A percentile compares a stretch with the other conserved stretches of the same genome.
Conservation (phyloP, 768 basidiomycete species). For the Boletales sp. region DNA sequence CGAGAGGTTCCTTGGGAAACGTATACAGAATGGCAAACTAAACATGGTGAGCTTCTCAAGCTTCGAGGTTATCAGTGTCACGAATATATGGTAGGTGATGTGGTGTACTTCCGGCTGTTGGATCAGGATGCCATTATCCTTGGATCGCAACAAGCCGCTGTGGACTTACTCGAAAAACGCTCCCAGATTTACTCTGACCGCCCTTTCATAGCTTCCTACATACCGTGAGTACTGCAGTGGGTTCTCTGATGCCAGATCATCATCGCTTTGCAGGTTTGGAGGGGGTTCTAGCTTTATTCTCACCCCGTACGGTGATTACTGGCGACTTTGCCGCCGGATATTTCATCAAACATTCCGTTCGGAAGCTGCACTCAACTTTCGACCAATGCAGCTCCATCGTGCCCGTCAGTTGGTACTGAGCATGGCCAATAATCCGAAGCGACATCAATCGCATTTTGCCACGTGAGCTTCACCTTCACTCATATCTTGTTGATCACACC, state of each 20-base stretch:
- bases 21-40: constrained; percentile 6
- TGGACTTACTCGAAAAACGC: constrained; percentile 44
- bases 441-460: neutral
- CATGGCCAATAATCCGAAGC: neutral
- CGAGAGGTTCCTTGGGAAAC: constrained; percentile 2
- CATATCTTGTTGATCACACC: too few species aligned
- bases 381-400: constrained; percentile 4
- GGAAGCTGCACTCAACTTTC: neutral
- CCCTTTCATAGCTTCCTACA: constrained; percentile 25
- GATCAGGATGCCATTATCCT: constrained; percentile 42
- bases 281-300: constrained; percentile 1
- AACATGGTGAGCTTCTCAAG: constrained; percentile 2
- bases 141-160: constrained; percentile 38
- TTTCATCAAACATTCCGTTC: constrained; percentile 13
- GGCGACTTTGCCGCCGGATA: constrained; percentile 7
- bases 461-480: neutral
- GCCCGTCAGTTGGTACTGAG: constrained; percentile 4
- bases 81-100: constrained; percentile 24
- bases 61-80: neutral
- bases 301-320: constrained; percentile 7
- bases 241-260: neutral
- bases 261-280: neutral
- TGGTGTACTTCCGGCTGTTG: constrained; percentile 46
- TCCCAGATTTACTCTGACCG: constrained; percentile 48
- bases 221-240: constrained; percentile 2